Conservation (phyloP, 116 monocot species). For the Iris pallida region DNA sequence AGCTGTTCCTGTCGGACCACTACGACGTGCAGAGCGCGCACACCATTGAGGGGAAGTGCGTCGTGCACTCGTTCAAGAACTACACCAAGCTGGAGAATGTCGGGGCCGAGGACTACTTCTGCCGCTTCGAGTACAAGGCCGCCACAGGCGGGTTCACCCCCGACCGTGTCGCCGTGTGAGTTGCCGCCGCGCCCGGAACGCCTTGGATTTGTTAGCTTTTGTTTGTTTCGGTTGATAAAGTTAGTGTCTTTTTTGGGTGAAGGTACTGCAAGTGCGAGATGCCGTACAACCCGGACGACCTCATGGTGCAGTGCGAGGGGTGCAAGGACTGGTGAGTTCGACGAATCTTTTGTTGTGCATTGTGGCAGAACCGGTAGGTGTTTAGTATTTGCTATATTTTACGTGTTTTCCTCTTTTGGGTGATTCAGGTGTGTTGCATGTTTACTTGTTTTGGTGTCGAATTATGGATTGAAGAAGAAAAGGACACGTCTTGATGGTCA, state of each 20-base stretch:
- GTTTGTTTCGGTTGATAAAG: conserved; percentile 1
- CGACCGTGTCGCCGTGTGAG: conserved; percentile 18
- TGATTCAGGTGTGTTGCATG: no score
- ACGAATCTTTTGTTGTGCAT: no score
- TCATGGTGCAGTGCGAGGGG: conserved; percentile 28
- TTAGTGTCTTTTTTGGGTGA: conserved; percentile 3
- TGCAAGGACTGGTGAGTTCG: conserved; percentile 26
- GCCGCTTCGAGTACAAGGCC: conserved; percentile 25
- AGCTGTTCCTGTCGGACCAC: conserved; percentile 24
- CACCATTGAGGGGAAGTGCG: conserved; percentile 26
- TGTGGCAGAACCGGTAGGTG: no score
- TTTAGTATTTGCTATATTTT: no score
- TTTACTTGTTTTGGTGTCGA: no score
- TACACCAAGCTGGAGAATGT: conserved; percentile 29
- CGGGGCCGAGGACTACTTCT: conserved; percentile 22
- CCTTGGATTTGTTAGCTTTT: neutral
- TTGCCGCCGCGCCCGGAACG: neutral
- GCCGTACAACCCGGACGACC: conserved; percentile 30
- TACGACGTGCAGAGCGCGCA: conserved; percentile 28
- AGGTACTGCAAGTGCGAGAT: conserved; percentile 32
- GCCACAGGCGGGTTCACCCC: conserved; percentile 22
- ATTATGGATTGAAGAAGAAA: no score
- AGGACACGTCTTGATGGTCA: no score
- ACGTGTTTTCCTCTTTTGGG: no score
- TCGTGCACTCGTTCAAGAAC: conserved; percentile 24